Base-by-base conservation (phyloP, 1,284 basidiomycete genomes). In the Sanghuangporus baumii region DNA sequence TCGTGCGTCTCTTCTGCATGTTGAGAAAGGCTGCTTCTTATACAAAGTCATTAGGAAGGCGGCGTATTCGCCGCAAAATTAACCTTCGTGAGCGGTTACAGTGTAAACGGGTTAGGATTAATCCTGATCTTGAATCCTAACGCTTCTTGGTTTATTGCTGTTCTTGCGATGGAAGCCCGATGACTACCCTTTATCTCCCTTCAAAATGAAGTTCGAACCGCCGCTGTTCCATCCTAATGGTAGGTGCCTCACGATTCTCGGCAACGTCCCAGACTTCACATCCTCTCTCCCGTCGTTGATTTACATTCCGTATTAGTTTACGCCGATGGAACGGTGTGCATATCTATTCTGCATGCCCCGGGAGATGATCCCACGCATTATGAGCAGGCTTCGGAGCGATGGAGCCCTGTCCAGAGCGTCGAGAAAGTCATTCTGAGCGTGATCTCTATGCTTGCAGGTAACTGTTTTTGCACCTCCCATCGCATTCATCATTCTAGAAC, bases 181-280 rank as follows among this genome's bases (percentile, higher is more conserved):
- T 55, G 95, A 98, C 73, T 98, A 98, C 75, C 95, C 95, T 40
- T 78, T 97, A 71, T 96, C 92, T 59, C 95, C 95, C 36, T 97
- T 97, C 86, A 96, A 94, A 76, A 98, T 99, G 96, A 93, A 87
- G 70, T 99, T 98, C 71, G 95, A 98, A 57, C 96, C 96, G 9
- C 95, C 97, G 4, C 75, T 99, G 64, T 92, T 99, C 75, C 97
- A 99, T 75, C 97, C 97, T 14, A 99, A 99, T 74, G 91, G 96
- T 96, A 71, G 75, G 90, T 75, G 57, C 26, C 64, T 59, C 64
- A n/a, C 41, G n/a, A 51, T 37, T 55, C 23, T 48, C 58, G 31
- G 40, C 36, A 36, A 50, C n/a, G 34, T 37, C 62, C 48, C 34
- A 55, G 26, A 18, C 60, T 37, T 48, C 36, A 57, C 41, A 50